phyloP scores from a whole-genome alignment of 805 yeast species.

The Candida odintsovae region DNA sequence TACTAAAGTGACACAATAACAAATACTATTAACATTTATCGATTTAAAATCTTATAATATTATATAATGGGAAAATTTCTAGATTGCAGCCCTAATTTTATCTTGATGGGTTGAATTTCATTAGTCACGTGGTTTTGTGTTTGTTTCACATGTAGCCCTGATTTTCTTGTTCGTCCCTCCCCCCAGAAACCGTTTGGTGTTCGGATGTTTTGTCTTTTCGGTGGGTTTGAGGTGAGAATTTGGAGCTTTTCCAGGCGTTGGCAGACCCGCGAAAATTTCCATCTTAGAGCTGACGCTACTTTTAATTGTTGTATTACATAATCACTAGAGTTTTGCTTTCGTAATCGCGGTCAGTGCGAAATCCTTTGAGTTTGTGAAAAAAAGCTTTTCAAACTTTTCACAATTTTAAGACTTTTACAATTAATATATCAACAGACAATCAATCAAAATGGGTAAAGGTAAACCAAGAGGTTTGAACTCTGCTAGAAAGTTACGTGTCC shows the following conservation, averaged over 20 bases:
- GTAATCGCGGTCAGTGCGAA: background rate
- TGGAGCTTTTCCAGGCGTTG: no score
- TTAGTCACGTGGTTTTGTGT: background rate
- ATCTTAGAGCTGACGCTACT: no score
- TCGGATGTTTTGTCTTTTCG: background rate
- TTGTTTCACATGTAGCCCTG: no score
- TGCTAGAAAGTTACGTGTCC: constrained; percentile 99
- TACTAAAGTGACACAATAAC: background rate
- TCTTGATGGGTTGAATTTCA: no score
- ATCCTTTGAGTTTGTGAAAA: background rate
- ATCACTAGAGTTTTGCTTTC: background rate
- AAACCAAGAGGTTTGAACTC: constrained; percentile 99
- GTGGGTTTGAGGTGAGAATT: no score
- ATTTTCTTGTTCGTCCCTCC: no score
- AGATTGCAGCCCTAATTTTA: background rate
- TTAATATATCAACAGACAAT: background rate
- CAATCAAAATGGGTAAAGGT: constrained; percentile 91
- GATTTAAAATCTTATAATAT: no score
- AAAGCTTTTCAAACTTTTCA: background rate
- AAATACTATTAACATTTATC: no score
- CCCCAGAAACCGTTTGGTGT: background rate
- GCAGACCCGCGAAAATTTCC: background rate
- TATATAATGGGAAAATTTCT: no score
- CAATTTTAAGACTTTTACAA: no score
- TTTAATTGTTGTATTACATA: background rate